Evolutionary conservation across 1,284 basidiomycete species (phyloP), one percentile per base, ranked within the genome.

Genomic region (Leccinum griseonigrum): DNA sequence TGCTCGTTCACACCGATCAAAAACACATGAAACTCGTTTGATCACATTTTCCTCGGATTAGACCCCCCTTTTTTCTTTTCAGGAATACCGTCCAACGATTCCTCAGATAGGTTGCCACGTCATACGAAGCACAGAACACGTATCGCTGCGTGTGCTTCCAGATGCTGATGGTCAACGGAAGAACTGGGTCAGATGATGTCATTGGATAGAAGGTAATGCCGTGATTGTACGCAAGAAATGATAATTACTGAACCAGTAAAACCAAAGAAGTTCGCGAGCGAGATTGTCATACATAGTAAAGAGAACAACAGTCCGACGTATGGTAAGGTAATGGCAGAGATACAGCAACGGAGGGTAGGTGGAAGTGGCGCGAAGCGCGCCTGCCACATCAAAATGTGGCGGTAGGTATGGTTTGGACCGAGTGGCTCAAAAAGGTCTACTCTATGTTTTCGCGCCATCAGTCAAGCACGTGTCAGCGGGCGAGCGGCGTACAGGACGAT

Each of bases 161-260:
- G n/a, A n/a, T 38, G 36, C 14, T 16, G 43, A 46, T 10, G 22
- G 22, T 50, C 48, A 22, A 46, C 43, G 43, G 43, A 48, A 48
- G 43, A 22, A 28, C 54, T 46, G 18, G n/a, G 22, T 59, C 40
- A 50, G 54, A 55, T 63, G 58, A 68, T 59, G 40, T 50, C 59
- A 56, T 58, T 51, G 52, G 54, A 57, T 63, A 59, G 26, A 46
- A 50, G 51, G 13, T 2, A 40, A 60, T 60, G 64, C 57, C 56
- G 32, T 36, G 16, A 61, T 40, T 59, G 59, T 64, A 69, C 59
- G 68, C 66, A 69, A 61, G 59, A 63, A 61, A 61, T 60, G 60
- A 65, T 63, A 67, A 73, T 63, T 68, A 22, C 22, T 22, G 22
- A 71, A 57, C 55, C 26, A 54, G 43, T 22, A 46, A 46, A 46